Percentiles rank a stretch among this genome's conserved stretches.
Conservation (phyloP, 805 yeast genomes). For the Cyberlindnera mississippiensis region DNA sequence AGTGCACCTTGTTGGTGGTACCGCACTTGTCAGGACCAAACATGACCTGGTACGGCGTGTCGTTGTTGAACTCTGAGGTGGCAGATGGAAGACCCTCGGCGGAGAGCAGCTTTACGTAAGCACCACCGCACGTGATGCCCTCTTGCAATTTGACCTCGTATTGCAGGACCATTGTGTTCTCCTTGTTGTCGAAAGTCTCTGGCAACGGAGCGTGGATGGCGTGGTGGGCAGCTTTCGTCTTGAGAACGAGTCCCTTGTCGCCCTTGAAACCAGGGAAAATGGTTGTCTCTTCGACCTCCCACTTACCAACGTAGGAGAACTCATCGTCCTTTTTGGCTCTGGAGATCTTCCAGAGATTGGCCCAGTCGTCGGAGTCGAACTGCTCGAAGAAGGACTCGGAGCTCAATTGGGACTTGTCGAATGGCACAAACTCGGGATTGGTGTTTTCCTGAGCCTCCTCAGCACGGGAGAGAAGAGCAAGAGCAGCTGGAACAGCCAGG, state of each 20-base stretch:
- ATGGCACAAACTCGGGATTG: constrained; percentile 34
- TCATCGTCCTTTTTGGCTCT: constrained; percentile 48
- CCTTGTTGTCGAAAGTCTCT: constrained; percentile 52
- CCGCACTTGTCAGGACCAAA: constrained; percentile 96
- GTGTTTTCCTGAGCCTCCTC: constrained; percentile 6
- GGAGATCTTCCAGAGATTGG: constrained; percentile 57
- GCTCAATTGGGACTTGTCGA: constrained; percentile 33
- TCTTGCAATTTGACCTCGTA: constrained; percentile 85
- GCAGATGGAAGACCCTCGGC: constrained; percentile 34
- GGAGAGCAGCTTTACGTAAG: constrained; percentile 73
- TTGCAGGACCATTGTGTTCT: constrained; percentile 72
- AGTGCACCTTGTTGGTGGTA: constrained; percentile 70
- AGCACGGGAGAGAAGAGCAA: constrained; percentile 21
- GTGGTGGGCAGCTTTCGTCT: constrained; percentile 72
- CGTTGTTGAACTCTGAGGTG: constrained; percentile 49
- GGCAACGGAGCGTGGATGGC: constrained; percentile 70
- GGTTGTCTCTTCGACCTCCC: constrained; percentile 66
- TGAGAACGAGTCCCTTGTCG: constrained; percentile 76
- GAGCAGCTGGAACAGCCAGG: constrained; percentile 23
- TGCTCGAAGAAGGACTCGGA: constrained; percentile 61
- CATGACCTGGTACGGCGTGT: constrained; percentile 79
- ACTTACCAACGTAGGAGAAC: constrained; percentile 63
- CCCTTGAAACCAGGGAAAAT: constrained; percentile 54
- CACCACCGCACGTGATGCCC: constrained; percentile 83
- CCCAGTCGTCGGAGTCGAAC: constrained; percentile 41